A percentile compares a stretch with the other conserved stretches of the same genome.
Conservation (phyloP, 768 basidiomycete species). For the Amanita pallidorosea region DNA sequence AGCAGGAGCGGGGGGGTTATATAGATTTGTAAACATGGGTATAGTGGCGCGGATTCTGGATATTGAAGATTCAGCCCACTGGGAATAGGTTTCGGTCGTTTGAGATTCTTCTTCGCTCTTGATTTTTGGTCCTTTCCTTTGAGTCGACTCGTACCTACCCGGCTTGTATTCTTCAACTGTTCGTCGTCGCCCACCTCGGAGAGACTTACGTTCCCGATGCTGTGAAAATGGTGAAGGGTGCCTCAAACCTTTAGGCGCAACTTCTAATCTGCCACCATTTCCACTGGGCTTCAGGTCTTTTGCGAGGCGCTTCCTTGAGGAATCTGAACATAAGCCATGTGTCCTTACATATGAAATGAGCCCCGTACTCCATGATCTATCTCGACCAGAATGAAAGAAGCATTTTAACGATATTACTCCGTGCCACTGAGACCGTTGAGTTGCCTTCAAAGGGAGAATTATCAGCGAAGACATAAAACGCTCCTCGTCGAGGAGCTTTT, state of each 20-base stretch:
- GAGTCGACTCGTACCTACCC: background rate
- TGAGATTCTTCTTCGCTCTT: background rate
- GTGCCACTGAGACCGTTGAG: background rate
- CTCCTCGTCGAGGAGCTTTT: too few relatives aligned
- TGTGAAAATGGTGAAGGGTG: background rate
- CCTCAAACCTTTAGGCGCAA: background rate
- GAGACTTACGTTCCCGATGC: background rate
- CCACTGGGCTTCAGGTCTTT: background rate
- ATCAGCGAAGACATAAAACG: conserved; percentile 1
- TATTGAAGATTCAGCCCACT: background rate
- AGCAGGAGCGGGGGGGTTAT: conserved; percentile 2
- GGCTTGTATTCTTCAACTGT: background rate
- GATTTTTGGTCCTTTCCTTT: background rate
- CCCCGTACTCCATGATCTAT: background rate
- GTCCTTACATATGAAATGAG: background rate
- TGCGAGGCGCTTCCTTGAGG: conserved; percentile 4
- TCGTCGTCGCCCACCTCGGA: background rate
- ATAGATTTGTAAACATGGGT: conserved; percentile 3
- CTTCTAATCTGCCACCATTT: background rate
- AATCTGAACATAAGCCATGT: conserved; percentile 1
- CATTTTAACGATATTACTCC: background rate
- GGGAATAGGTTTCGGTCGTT: background rate
- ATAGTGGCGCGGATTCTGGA: background rate
- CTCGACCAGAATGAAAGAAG: background rate
- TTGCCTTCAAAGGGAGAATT: background rate